Evolutionary conservation across 2,329 filamentous ascomycete genomes (phyloP).

Genomic region (Xylariaceae sp.): DNA sequence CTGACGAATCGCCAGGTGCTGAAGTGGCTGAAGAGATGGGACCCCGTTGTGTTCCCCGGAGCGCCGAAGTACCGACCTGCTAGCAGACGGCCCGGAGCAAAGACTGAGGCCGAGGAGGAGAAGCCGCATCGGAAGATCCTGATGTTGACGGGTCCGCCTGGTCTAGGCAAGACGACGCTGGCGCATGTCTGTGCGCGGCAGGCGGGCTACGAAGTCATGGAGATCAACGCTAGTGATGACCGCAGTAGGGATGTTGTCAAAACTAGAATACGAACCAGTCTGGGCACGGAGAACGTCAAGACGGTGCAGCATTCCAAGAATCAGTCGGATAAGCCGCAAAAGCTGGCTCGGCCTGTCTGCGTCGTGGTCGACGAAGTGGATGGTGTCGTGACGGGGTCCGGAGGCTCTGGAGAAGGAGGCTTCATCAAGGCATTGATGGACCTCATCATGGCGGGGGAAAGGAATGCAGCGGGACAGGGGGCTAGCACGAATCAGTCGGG

Average conservation of each 20-base stretch:
- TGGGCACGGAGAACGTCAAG: slow-evolving; percentile 92
- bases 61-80: slow-evolving; percentile 54
- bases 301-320: slow-evolving; percentile 56
- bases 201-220: slow-evolving; percentile 91
- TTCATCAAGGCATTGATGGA: slow-evolving; percentile 96
- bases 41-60: slow-evolving; percentile 83
- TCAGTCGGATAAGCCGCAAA: slow-evolving; percentile 51
- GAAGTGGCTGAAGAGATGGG: slow-evolving; percentile 92
- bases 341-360: slow-evolving; percentile 79
- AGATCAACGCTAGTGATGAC: slow-evolving; percentile 98
- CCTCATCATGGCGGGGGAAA: slow-evolving; percentile 78
- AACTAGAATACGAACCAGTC: slow-evolving; percentile 81
- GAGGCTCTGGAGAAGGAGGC: slow-evolving; percentile 76
- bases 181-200: slow-evolving; percentile 94
- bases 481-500: slow-evolving; percentile 33
- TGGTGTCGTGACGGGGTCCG: slow-evolving; percentile 78
- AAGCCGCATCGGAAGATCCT: slow-evolving; percentile 81
- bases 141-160: slow-evolving; percentile 84
- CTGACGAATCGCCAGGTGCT: slow-evolving; percentile 85
- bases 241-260: slow-evolving; percentile 85
- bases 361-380: slow-evolving; percentile 96
- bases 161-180: slow-evolving; percentile 90
- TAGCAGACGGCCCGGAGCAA: slow-evolving; percentile 40
- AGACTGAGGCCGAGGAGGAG: slow-evolving; percentile 56
- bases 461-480: slow-evolving; percentile 50